Percentiles rank a stretch among this genome's conserved stretches.
phyloP scores from a whole-genome alignment of 2,329 filamentous ascomycete genomes.

The Fusarium redolens region DNA sequence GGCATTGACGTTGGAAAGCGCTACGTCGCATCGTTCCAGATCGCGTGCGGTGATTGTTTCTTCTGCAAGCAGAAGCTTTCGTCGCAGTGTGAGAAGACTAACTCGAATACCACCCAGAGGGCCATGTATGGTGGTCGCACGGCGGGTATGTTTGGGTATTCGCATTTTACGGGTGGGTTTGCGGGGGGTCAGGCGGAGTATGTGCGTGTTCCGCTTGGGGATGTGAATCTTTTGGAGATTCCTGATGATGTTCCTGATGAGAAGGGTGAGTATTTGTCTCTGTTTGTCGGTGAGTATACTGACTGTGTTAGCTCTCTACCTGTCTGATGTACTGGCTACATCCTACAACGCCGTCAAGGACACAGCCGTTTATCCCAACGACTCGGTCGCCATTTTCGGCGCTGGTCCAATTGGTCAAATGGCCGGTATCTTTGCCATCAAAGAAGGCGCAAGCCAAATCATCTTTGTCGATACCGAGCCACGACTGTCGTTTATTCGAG shows the following conservation, averaged over 20 bases:
- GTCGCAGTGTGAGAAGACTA: conserved; percentile 84
- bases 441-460: conserved; percentile 79
- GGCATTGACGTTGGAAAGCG: conserved; percentile 70
- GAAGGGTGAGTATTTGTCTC: conserved; percentile 62
- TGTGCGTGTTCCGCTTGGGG: conserved; percentile 81
- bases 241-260: conserved; percentile 86
- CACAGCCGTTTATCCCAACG: conserved; percentile 80
- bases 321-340: conserved; percentile 84
- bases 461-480: conserved; percentile 83
- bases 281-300: background rate
- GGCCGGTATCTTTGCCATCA: conserved; percentile 78
- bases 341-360: conserved; percentile 87
- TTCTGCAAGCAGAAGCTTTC: conserved; percentile 83
- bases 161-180: conserved; percentile 86
- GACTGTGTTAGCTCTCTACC: conserved; percentile 64
- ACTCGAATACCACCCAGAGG: conserved; percentile 75
- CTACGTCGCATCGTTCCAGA: conserved; percentile 89
- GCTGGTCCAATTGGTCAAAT: conserved; percentile 90
- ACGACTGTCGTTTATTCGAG: conserved; percentile 75
- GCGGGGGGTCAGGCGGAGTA: conserved; percentile 91
- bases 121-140: conserved; percentile 84
- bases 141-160: conserved; percentile 79
- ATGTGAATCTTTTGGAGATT: conserved; percentile 83
- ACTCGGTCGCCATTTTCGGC: conserved; percentile 86
- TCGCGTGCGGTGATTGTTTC: conserved; percentile 78